These are phyloP conservation scores for Candida tropicalis DNA, from an alignment of 1,139 yeast genomes.

Conservation along the genomic window DNA sequence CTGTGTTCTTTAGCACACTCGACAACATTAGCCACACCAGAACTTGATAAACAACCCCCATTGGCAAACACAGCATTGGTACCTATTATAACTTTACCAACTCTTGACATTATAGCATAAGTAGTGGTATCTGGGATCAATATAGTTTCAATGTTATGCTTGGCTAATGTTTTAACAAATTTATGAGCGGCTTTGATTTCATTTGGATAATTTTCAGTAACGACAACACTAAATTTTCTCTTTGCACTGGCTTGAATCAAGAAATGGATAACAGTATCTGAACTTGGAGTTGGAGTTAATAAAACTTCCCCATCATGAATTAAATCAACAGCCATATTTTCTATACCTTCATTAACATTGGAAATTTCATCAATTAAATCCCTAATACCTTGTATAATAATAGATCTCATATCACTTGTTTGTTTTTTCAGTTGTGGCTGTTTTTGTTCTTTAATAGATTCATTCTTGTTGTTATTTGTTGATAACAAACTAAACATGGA, in stretches of 20 bases:
- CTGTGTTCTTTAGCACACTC: conserved; percentile 94
- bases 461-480: conserved; percentile 38
- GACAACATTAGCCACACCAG: conserved; percentile 92
- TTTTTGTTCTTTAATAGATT: conserved; percentile 29
- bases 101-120: conserved; percentile 95
- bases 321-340: conserved; percentile 86
- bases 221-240: conserved; percentile 88
- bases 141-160: conserved; percentile 86
- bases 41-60: conserved; percentile 89
- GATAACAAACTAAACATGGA: conserved; percentile 87
- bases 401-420: conserved; percentile 74
- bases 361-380: conserved; percentile 91
- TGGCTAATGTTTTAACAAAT: conserved; percentile 79
- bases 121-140: conserved; percentile 92
- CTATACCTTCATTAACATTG: conserved; percentile 87
- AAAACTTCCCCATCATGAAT: conserved; percentile 93
- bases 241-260: conserved; percentile 84
- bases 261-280: conserved; percentile 86
- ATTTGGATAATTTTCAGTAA: conserved; percentile 92
- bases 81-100: conserved; percentile 93
- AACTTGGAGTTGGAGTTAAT: conserved; percentile 91
- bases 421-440: conserved; percentile 42
- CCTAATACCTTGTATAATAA: conserved; percentile 90
- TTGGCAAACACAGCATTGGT: conserved; percentile 92
- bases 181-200: conserved; percentile 73